Percentiles rank a stretch among this genome's conserved stretches.
Conservation (phyloP, 306 rosid genomes). For the Senna tora region DNA sequence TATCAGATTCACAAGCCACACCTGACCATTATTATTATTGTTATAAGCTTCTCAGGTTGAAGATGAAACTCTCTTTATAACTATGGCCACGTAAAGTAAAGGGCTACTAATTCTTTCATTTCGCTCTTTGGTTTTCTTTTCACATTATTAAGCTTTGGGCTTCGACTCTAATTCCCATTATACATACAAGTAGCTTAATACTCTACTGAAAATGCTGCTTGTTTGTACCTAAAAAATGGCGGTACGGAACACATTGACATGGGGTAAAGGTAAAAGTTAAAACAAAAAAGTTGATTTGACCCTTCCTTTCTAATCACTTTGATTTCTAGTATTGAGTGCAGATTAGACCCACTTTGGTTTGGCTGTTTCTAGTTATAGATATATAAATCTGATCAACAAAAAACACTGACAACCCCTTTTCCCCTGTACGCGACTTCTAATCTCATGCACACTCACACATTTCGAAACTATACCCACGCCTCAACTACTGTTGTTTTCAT, state of each 20-base stretch:
- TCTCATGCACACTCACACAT: conserved; percentile 35
- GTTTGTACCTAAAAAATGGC: conserved; percentile 3
- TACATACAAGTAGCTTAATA: too few species aligned
- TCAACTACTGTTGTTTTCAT: neutral
- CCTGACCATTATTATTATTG: conserved; percentile 26
- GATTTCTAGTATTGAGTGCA: conserved; percentile 48
- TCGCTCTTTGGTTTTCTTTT: neutral
- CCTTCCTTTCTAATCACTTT: conserved; percentile 35
- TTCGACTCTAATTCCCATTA: neutral
- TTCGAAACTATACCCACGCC: neutral
- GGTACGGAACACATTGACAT: conserved; percentile 31
- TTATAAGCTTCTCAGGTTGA: conserved; percentile 30
- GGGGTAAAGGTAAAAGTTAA: neutral
- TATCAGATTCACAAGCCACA: conserved; percentile 20
- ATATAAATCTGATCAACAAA: neutral
- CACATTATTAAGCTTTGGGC: neutral
- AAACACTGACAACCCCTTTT: conserved; percentile 39
- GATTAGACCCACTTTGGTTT: conserved; percentile 40
- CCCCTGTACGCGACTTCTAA: conserved; percentile 24
- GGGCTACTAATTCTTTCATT: neutral
- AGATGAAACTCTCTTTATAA: conserved; percentile 39
- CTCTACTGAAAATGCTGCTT: neutral
- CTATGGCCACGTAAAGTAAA: neutral
- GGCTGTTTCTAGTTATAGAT: neutral
- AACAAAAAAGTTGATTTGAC: conserved; percentile 48